Evolutionary conservation across 2,329 filamentous ascomycete species (phyloP).

Genomic region (Fusarium hainanense): DNA sequence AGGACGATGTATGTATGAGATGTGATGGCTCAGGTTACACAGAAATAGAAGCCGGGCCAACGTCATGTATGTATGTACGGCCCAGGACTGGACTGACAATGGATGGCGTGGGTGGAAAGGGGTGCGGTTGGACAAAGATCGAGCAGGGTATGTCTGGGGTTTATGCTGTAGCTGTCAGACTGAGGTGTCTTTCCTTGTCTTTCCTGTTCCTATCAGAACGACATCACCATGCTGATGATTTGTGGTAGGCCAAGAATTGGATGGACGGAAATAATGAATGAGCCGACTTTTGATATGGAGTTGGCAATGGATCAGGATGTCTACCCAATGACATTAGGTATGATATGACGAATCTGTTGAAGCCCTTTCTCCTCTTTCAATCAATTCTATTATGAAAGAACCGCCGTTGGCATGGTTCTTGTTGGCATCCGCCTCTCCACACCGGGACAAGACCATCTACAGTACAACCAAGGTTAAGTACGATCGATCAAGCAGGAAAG

Average conservation of each 20-base stretch:
- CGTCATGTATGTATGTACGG: slow-evolving; percentile 33
- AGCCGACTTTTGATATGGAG: not conserved
- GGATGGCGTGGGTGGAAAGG: slow-evolving; percentile 10
- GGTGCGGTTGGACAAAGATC: slow-evolving; percentile 38
- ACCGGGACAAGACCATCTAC: slow-evolving; percentile 38
- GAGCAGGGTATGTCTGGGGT: slow-evolving; percentile 19
- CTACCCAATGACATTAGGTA: not conserved
- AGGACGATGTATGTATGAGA: slow-evolving; percentile 26
- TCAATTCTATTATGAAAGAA: slow-evolving; percentile 26
- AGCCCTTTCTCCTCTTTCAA: slow-evolving; percentile 13
- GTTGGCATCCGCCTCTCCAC: slow-evolving; percentile 35
- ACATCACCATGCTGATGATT: slow-evolving; percentile 29
- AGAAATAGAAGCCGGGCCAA: slow-evolving; percentile 27
- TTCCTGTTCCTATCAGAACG: slow-evolving; percentile 29
- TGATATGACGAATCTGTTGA: slow-evolving; percentile 24
- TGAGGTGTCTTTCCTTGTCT: slow-evolving; percentile 9
- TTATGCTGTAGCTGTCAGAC: slow-evolving; percentile 26
- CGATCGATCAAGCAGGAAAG: slow-evolving; percentile 20
- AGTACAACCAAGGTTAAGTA: slow-evolving; percentile 31
- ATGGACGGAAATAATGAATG: not conserved
- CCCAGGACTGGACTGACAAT: slow-evolving; percentile 19
- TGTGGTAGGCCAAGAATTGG: slow-evolving; percentile 20
- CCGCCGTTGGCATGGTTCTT: slow-evolving; percentile 33
- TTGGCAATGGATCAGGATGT: slow-evolving; percentile 6
- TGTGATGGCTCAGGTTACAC: slow-evolving; percentile 38